Evolutionary conservation across 2,329 filamentous ascomycete species (phyloP), one percentile per base, ranked within the genome.

Genomic region (Claviceps maximensis): DNA sequence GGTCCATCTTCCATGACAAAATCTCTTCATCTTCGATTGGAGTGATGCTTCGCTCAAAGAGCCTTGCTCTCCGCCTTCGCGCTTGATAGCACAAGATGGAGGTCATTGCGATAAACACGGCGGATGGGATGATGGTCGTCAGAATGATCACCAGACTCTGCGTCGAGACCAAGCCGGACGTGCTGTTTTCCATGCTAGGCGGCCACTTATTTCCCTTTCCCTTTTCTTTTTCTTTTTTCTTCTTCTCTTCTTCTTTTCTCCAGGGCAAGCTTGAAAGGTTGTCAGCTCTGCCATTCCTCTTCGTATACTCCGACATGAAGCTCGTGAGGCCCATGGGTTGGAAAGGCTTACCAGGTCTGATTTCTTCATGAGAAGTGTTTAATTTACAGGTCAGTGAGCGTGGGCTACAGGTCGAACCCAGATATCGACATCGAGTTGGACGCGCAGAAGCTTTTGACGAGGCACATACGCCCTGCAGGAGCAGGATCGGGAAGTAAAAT

Each of bases 11-110:
- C 81, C 81, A 84, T 4, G 78, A 80, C 58, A 78, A 78, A 54
- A 84, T 84, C 62, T 84, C 81, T 55, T 83, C 79, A 59, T 84
- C 81, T 56, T 77, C 74, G 55, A 84, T 82, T 13, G 81, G 80
- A 0, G 79, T 78, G 46, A 78, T 77, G 48, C 77, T 78, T 50
- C 80, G 70, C 50, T 72, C 70, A 58, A 78, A 71, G 53, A 81
- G 69, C 4, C 68, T 69, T 27, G 64, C 60, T 47, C 63, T 69
- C 44, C 69, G 70, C 44, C 70, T 66, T 42, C 64, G 68, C 17
- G 70, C 64, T 50, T 69, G 65, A 55, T 68, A 73, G 38, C 70
- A 59, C 47, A 74, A 61, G 2, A 71, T 57, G 19, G 62, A 59
- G 4, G 66, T 65, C 21, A 67, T 54, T 36, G 56, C 51, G 52